Conservation (phyloP, 2,329 filamentous ascomycete genomes). For the Aspergillus sp. region DNA sequence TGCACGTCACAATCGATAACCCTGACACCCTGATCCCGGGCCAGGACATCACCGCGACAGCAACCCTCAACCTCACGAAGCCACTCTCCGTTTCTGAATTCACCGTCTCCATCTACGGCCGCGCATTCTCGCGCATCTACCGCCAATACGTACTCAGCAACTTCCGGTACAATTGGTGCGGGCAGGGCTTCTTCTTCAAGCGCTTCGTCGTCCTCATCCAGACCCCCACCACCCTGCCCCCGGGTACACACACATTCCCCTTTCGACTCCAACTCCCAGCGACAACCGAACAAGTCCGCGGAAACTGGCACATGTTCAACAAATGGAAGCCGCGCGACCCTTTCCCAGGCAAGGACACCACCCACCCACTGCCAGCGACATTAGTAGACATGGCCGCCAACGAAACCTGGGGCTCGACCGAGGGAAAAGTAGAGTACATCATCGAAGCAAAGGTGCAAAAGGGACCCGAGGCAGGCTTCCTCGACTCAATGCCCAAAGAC, state of each 20-base stretch:
- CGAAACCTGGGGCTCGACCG: no score
- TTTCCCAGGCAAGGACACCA: neutral
- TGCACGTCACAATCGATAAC: neutral
- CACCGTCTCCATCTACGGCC: neutral
- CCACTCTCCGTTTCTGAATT: neutral
- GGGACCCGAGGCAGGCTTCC: neutral
- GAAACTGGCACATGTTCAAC: no score
- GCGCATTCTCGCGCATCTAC: neutral
- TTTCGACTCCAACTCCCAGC: neutral
- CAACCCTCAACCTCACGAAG: neutral
- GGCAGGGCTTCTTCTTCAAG: neutral
- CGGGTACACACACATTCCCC: neutral
- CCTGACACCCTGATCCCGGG: neutral
- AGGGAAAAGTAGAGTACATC: no score
- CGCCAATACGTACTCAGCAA: neutral
- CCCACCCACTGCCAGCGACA: neutral
- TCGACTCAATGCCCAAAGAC: neutral
- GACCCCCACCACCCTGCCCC: neutral
- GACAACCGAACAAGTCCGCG: neutral
- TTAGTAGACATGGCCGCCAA: no score
- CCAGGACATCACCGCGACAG: neutral
- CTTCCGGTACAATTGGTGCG: neutral
- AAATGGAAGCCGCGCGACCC: neutral
- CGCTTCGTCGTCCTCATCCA: neutral
- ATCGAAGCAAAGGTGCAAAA: neutral